Percentiles rank a stretch among this genome's conserved stretches.
These are phyloP conservation scores for Populus hybrid DNA, from an alignment of 441 rosid genomes.

Conservation along the genomic window DNA sequence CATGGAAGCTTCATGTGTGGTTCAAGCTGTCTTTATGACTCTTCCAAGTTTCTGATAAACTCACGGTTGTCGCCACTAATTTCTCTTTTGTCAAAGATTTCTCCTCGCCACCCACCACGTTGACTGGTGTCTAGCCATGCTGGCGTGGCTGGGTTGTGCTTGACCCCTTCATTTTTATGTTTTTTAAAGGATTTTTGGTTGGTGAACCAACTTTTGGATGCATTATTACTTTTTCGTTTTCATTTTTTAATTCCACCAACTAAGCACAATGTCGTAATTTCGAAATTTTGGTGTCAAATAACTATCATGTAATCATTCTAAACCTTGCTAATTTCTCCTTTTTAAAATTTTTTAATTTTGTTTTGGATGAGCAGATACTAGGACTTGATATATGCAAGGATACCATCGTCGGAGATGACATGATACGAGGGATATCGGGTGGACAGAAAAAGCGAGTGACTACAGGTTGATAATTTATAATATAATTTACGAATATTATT, in stretches of 20 bases:
- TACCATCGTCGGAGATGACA: constrained; percentile 84
- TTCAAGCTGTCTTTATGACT: background rate
- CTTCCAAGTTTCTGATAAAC: background rate
- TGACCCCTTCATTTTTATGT: background rate
- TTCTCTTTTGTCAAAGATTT: background rate
- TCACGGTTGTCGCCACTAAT: background rate
- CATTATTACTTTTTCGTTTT: background rate
- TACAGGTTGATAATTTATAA: constrained; percentile 42
- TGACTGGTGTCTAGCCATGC: background rate
- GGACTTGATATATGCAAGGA: constrained; percentile 94
- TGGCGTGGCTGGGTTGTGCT: background rate
- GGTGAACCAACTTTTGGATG: constrained; percentile 1
- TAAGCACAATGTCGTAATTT: background rate
- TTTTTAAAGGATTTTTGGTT: background rate
- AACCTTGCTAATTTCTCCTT: background rate
- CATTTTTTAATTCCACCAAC: background rate
- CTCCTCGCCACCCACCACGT: background rate
- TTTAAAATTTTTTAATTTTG: background rate
- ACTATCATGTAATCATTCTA: background rate
- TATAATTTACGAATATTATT: too few relatives aligned
- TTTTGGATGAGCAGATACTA: constrained; percentile 42
- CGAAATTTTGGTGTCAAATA: background rate
- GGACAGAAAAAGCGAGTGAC: constrained; percentile 92
- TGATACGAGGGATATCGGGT: constrained; percentile 86
- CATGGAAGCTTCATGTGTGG: background rate